Evolutionary conservation across 441 rosid species (phyloP).

Genomic region (Brassica balearica): DNA sequence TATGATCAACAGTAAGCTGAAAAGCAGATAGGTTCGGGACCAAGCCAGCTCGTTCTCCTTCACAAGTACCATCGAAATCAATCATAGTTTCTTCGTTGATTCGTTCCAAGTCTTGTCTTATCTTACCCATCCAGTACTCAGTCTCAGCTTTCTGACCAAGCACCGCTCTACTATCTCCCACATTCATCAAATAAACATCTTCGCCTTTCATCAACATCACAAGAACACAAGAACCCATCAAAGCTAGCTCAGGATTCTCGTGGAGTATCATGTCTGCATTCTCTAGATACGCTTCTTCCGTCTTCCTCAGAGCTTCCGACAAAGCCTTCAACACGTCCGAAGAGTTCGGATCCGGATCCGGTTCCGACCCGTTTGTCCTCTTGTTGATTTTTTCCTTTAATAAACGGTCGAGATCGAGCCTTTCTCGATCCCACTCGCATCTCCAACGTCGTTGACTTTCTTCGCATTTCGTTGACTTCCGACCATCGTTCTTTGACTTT

Average conservation of each 20-base stretch:
- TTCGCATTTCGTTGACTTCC: conserved; percentile 67
- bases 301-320: conserved; percentile 68
- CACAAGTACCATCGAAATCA: conserved; percentile 60
- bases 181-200: conserved; percentile 84
- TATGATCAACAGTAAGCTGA: conserved; percentile 82
- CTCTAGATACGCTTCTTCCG: conserved; percentile 75
- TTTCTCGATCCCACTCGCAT: conserved; percentile 88
- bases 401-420: conserved; percentile 76
- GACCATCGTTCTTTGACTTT: conserved; percentile 54
- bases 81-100: conserved; percentile 75
- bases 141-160: conserved; percentile 68
- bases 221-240: conserved; percentile 91
- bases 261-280: conserved; percentile 74
- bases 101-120: conserved; percentile 75
- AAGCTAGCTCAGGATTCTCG: conserved; percentile 86
- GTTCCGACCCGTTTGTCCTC: conserved; percentile 38
- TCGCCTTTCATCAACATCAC: conserved; percentile 92
- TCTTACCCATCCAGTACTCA: conserved; percentile 70
- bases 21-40: conserved; percentile 52
- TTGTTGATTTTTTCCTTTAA: conserved; percentile 64
- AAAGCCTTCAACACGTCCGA: conserved; percentile 72
- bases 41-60: conserved; percentile 50
- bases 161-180: conserved; percentile 88
- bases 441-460: conserved; percentile 89
- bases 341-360: conserved; percentile 57